Evolutionary conservation across 805 yeast species (phyloP).

Genomic region (Candida chilensis): DNA sequence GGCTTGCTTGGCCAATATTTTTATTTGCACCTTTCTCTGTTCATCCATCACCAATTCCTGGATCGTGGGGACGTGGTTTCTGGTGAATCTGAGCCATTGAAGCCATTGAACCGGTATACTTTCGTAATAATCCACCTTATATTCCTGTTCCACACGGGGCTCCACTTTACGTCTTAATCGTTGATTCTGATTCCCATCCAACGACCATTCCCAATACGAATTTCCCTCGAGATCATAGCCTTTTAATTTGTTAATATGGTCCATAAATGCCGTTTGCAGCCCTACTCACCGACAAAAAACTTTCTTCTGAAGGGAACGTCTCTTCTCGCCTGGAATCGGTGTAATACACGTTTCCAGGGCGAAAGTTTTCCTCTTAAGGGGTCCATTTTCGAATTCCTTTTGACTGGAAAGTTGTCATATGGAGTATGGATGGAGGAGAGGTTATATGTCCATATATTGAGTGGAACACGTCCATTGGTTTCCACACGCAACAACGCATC

Average conservation of each 20-base stretch:
- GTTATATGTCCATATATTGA: neutral
- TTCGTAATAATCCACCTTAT: constrained; percentile 48
- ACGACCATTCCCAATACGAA: constrained; percentile 75
- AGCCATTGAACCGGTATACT: constrained; percentile 68
- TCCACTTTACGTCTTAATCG: constrained; percentile 57
- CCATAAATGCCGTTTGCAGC: neutral
- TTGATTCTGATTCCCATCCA: constrained; percentile 37
- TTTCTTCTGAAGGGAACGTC: constrained; percentile 60
- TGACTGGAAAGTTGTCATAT: neutral
- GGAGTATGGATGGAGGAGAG: neutral
- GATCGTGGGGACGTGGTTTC: constrained; percentile 51
- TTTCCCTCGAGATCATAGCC: constrained; percentile 81
- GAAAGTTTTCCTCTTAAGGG: constrained; percentile 40
- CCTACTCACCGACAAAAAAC: constrained; percentile 43
- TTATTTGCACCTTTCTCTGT: constrained; percentile 42
- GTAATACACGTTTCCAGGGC: constrained; percentile 36
- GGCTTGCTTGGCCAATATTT: constrained; percentile 37
- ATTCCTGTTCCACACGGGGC: constrained; percentile 36
- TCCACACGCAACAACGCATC: constrained; percentile 7
- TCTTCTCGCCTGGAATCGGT: constrained; percentile 51
- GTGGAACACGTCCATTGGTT: constrained; percentile 2
- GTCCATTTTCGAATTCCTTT: constrained; percentile 24
- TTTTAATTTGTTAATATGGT: constrained; percentile 1
- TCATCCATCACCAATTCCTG: constrained; percentile 54
- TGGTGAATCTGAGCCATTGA: constrained; percentile 68